Base-by-base conservation (phyloP, 108 stramenopile genomes). In the Skeletonema menzelii region DNA sequence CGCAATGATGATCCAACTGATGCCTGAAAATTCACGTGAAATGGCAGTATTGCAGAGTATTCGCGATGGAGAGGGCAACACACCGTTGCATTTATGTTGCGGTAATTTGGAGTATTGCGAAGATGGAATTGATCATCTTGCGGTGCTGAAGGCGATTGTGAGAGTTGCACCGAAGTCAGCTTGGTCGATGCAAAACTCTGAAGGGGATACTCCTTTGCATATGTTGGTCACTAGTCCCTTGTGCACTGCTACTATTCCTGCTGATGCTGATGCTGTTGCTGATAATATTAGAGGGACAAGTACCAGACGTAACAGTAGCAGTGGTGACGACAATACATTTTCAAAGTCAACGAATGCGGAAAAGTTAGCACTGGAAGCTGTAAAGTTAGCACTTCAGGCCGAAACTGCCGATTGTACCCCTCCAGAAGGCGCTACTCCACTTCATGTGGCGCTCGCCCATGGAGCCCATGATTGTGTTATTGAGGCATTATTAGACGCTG, bases 201-300 rank as follows among this genome's bases (percentile, higher is more conserved):
- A 81, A 32, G 89, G 89, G 8, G 87, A 90, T 49, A 83, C 85
- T 5, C 87, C 87, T 3, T 49, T 90, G 49, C 76, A 80, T 53
- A 63, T 86, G 61, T 46, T 88, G 31, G 74, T 90, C 20, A 59
- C 84, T 8, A 84, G 82, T 47, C 80, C 73, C 7, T 69, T 79
- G 37, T 77, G 77, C 42, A 58, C 66, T 27, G 62, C 72, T 14
- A 65, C 53, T 15, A 44, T 69, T 15, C 79, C 71, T 56, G 62
- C 60, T 10, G 42, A 24, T 22, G 72, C 56, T 14, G 72, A 64
- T 58, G 53, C 0, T 35, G 34, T 35, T 8, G 34, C 8, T 6
- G 34, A 35, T 37, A 37, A 10, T 11, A 10, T 11, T 0, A 65
- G 46, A 47, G 46, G 46, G 5, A 3, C 19, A 19, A 47, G 12